Evolutionary conservation across 805 yeast genomes (phyloP).

Genomic region (Myxozyma kluyveri): DNA sequence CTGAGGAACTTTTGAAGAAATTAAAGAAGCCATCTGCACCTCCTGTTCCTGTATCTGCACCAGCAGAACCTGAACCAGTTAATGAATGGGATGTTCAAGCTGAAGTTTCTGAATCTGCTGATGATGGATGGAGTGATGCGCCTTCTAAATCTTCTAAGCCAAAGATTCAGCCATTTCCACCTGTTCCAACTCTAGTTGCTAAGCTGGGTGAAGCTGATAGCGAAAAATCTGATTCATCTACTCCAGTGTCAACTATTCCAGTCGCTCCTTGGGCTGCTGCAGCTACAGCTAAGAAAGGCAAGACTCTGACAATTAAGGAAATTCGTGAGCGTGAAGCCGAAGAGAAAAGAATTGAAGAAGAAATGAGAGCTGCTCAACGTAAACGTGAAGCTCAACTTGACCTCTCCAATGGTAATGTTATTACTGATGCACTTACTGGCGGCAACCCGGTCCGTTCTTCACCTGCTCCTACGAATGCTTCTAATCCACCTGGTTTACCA

Average conservation of each 20-base stretch:
- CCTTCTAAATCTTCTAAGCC: constrained; percentile 8
- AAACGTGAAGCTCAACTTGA: constrained; percentile 1
- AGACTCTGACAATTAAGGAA: constrained; percentile 33
- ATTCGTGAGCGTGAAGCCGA: constrained; percentile 37
- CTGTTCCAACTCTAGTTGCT: constrained; percentile 11
- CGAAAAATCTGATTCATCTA: neutral
- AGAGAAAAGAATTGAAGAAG: constrained; percentile 1
- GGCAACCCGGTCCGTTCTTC: constrained; percentile 23
- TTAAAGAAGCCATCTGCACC: too few species aligned
- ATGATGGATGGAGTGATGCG: neutral
- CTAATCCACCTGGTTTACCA: constrained; percentile 31
- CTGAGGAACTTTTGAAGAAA: too few species aligned
- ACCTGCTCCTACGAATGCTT: constrained; percentile 24
- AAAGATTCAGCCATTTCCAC: constrained; percentile 24
- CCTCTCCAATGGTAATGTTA: constrained; percentile 9
- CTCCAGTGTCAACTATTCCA: constrained; percentile 9
- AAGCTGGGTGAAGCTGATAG: constrained; percentile 6
- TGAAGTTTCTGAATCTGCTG: neutral
- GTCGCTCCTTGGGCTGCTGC: constrained; percentile 27
- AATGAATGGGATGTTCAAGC: constrained; percentile 1
- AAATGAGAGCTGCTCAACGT: constrained; percentile 1
- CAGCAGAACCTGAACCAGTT: neutral
- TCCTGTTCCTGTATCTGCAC: too few species aligned
- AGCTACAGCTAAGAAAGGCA: constrained; percentile 15
- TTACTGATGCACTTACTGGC: constrained; percentile 10